Evolutionary conservation across 2,329 filamentous ascomycete species (phyloP), one percentile per base, ranked within the genome.

Genomic region (Talaromyces sp.): DNA sequence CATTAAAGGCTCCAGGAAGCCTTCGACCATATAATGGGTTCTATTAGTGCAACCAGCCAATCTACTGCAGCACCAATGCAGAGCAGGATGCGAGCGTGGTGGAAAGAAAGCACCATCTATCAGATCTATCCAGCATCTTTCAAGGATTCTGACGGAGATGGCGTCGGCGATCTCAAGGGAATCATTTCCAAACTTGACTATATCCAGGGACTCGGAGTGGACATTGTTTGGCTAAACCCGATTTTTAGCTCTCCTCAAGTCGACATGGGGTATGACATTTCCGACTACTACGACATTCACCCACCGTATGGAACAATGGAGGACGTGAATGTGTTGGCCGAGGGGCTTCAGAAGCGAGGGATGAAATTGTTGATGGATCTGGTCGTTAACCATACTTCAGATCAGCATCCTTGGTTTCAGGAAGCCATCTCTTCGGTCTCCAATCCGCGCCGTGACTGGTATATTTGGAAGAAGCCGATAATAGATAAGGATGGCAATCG

Each of bases 311-410:
- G 89, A 45, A 88, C 87, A 0, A 79, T 92, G 10, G 79, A 82
- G 65, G 88, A 92, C 71, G 85, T 91, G 60, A 87, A 91, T 64
- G 76, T 78, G 0, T 75, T 92, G 38, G 87, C 91, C 60, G 72
- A 82, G 25, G 85, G 84, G 58, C 83, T 85, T 53, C 88, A 90
- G 66, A 75, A 82, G 15, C 82, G 88, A 5, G 87, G 84, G 2
- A 91, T 93, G 85, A 87, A 86, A 69, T 77, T 93, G 10, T 87
- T 93, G 65, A 83, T 93, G 66, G 90, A 93, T 72, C 81, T 93
- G 2, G 91, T 93, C 1, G 85, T 93, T 67, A 94, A 93, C 69
- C 91, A 94, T 74, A 92, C 90, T 0, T 90, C 87, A 3, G 86
- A 89, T 68, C 83, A 91, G 73, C 88, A 91, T 71, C 81, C 82